These are phyloP conservation scores for Phytophthora hibernalis DNA, from an alignment of 352 stramenopile species.

Conservation along the genomic window DNA sequence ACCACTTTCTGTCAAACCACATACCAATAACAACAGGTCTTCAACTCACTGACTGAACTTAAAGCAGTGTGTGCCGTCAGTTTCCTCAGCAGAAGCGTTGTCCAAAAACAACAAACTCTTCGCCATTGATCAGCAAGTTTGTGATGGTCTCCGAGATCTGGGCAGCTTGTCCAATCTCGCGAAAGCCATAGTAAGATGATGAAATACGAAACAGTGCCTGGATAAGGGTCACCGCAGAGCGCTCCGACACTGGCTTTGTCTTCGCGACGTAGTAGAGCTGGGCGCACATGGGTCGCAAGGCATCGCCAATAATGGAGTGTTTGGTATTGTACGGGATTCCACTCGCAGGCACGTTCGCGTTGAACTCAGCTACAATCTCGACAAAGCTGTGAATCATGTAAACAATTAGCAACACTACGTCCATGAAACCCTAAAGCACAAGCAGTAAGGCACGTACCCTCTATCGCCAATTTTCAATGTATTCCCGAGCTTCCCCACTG, in stretches of 20 bases:
- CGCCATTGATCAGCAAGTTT: conserved; percentile 77
- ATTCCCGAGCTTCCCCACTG: conserved; percentile 68
- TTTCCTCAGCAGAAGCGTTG: conserved; percentile 68
- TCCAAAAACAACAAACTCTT: conserved; percentile 92
- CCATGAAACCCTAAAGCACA: background rate
- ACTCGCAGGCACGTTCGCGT: conserved; percentile 88
- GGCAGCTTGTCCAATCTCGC: conserved; percentile 76
- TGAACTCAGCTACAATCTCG: conserved; percentile 89
- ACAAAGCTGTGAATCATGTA: conserved; percentile 59
- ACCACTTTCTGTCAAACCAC: background rate
- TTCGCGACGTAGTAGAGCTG: conserved; percentile 85
- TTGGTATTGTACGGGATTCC: conserved; percentile 89
- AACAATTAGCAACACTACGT: conserved; percentile 9
- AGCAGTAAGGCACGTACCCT: conserved; percentile 48
- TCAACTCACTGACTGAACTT: conserved; percentile 53
- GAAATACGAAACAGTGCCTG: conserved; percentile 89
- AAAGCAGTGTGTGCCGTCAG: conserved; percentile 61
- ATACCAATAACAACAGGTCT: background rate
- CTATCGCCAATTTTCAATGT: conserved; percentile 62
- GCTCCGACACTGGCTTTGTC: conserved; percentile 63
- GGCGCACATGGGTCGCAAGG: conserved; percentile 79
- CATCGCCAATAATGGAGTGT: conserved; percentile 74
- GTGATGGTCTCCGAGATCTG: conserved; percentile 84
- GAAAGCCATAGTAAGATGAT: conserved; percentile 88
- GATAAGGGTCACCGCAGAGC: conserved; percentile 74